phyloP scores from a whole-genome alignment of 176 grass and related monocot genomes.

The Carex scoparia region DNA sequence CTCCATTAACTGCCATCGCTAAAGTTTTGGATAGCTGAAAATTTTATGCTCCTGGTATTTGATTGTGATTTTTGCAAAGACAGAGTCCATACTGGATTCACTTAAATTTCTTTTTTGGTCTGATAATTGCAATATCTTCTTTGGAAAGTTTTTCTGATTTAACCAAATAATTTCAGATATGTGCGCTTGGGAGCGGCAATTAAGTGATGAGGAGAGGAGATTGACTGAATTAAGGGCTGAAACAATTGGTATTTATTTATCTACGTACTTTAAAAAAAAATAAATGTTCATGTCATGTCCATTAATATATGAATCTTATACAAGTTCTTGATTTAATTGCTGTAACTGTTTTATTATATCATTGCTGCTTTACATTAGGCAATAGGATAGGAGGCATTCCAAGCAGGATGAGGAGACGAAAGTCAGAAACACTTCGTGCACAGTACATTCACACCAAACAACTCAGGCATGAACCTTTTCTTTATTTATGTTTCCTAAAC shows the following conservation, averaged over 20 bases:
- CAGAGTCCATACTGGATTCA: too few species aligned
- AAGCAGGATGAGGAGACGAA: constrained; percentile 47
- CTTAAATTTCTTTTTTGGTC: neutral
- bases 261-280: neutral
- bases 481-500: neutral
- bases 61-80: constrained; percentile 10
- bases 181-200: constrained; percentile 65
- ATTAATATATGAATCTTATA: neutral
- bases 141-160: constrained; percentile 14
- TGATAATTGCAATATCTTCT: neutral
- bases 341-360: neutral
- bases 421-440: constrained; percentile 89
- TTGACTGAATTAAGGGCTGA: constrained; percentile 34
- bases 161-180: constrained; percentile 50
- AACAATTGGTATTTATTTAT: constrained; percentile 46
- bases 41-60: neutral
- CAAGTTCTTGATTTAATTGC: constrained; percentile 6
- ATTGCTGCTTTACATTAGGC: constrained; percentile 36
- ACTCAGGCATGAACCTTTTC: constrained; percentile 42
- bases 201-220: constrained; percentile 50
- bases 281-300: neutral
- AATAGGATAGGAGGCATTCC: constrained; percentile 39
- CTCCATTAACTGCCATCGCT: neutral
- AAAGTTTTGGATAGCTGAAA: neutral
- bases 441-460: constrained; percentile 81